Evolutionary conservation across 345 rosid genomes (phyloP).

Genomic region (Hirschfeldia incana): DNA sequence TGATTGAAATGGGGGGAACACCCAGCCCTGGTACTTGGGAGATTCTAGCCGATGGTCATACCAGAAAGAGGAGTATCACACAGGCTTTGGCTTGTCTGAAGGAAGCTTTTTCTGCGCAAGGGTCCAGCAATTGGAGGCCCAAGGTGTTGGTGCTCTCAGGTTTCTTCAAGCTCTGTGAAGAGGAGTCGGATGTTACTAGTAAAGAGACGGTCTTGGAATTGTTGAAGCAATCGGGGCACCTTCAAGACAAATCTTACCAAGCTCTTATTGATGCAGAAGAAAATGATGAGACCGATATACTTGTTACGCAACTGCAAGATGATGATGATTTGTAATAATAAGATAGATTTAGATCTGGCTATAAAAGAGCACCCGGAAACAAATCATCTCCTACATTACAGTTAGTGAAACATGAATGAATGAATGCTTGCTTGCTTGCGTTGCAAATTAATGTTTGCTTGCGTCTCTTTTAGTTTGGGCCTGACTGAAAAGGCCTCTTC

Average conservation of each 20-base stretch:
- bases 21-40: constrained; percentile 86
- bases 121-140: constrained; percentile 72
- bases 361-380: constrained; percentile 7
- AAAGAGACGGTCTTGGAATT: constrained; percentile 56
- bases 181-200: constrained; percentile 51
- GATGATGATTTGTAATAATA: constrained; percentile 39
- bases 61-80: constrained; percentile 47
- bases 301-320: constrained; percentile 51
- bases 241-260: constrained; percentile 52
- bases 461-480: background rate
- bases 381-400: background rate
- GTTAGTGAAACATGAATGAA: constrained; percentile 13
- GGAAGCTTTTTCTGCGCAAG: constrained; percentile 59
- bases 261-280: constrained; percentile 42
- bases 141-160: constrained; percentile 50
- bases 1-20: constrained; percentile 73
- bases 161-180: constrained; percentile 67
- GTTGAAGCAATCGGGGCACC: constrained; percentile 58
- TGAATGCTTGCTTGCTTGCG: background rate
- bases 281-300: constrained; percentile 20
- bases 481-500: constrained; percentile 14
- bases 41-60: constrained; percentile 75
- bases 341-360: constrained; percentile 4
- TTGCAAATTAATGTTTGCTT: background rate
- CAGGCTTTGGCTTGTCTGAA: constrained; percentile 65